A percentile compares a stretch with the other conserved stretches of the same genome.
Conservation (phyloP, 805 yeast genomes). For the Yarrowia phangngaensis region DNA sequence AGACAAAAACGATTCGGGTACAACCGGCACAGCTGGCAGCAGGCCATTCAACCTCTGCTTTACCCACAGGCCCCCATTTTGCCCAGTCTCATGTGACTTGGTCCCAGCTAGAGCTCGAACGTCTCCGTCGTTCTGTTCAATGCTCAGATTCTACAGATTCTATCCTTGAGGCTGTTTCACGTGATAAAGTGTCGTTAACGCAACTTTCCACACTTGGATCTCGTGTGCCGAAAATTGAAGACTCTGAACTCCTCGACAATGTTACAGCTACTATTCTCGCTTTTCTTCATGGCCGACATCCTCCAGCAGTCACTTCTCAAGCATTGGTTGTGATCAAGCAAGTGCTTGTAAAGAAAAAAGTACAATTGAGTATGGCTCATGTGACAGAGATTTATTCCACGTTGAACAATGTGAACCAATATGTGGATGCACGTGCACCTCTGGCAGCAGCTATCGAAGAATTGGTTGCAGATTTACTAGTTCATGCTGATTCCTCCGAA, state of each 20-base stretch:
- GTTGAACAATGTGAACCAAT: slow-evolving; percentile 1
- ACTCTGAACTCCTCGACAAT: neutral
- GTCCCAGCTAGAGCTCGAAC: slow-evolving; percentile 13
- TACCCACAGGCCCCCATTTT: too few relatives aligned
- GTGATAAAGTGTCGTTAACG: slow-evolving; percentile 2
- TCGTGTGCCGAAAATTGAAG: neutral
- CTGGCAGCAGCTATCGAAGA: slow-evolving; percentile 19
- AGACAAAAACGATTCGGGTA: neutral
- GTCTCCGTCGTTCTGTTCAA: too few relatives aligned
- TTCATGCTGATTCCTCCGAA: slow-evolving; percentile 1
- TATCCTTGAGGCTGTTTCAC: slow-evolving; percentile 1
- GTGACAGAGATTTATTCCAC: slow-evolving; percentile 9
- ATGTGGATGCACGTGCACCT: slow-evolving; percentile 4
- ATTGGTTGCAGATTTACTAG: slow-evolving; percentile 1
- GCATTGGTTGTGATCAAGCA: slow-evolving; percentile 8
- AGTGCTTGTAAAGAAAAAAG: neutral
- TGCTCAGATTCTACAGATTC: neutral
- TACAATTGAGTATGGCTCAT: neutral
- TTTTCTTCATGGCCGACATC: neutral
- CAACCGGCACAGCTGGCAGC: neutral
- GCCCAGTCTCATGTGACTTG: neutral
- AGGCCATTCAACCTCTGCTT: too few relatives aligned
- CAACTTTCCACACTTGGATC: slow-evolving; percentile 8
- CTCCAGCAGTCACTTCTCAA: neutral
- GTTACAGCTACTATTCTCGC: slow-evolving; percentile 3